A percentile compares a stretch with the other conserved stretches of the same genome.
Conservation (phyloP, 768 basidiomycete species). For the Kwoniella mangroviensis region DNA sequence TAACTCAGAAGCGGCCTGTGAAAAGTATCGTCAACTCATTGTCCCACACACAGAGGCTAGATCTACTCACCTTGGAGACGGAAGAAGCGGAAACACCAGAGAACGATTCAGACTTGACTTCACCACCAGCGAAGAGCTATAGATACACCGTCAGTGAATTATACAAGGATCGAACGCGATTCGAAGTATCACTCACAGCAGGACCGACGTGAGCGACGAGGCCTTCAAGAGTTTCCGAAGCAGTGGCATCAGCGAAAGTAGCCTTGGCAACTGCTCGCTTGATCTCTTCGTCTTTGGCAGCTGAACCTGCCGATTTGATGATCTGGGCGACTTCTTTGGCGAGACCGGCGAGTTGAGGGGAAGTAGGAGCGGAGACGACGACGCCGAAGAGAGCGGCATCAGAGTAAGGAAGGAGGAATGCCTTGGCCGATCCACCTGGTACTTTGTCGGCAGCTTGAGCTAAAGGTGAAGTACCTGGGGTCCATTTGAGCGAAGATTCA, state of each 20-base stretch:
- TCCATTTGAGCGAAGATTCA: constrained; percentile 83
- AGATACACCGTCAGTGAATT: neutral
- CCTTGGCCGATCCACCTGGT: constrained; percentile 65
- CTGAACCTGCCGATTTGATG: constrained; percentile 62
- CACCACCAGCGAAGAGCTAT: constrained; percentile 68
- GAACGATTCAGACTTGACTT: constrained; percentile 58
- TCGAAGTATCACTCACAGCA: constrained; percentile 62
- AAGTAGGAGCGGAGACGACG: constrained; percentile 71
- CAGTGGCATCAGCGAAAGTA: constrained; percentile 77
- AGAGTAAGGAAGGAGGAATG: constrained; percentile 84
- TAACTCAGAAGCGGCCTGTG: constrained; percentile 65
- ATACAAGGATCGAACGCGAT: neutral
- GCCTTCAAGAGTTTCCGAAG: constrained; percentile 72
- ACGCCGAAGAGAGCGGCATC: constrained; percentile 88
- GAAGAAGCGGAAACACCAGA: constrained; percentile 64
- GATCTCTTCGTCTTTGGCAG: constrained; percentile 71
- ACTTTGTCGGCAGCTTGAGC: constrained; percentile 65
- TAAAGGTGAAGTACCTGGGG: constrained; percentile 71
- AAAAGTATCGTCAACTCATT: neutral
- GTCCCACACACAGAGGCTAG: constrained; percentile 3
- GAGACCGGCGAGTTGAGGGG: constrained; percentile 64
- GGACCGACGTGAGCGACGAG: constrained; percentile 67
- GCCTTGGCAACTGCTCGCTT: constrained; percentile 84
- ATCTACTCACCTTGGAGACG: constrained; percentile 69
- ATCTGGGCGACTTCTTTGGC: constrained; percentile 65